Percentiles rank a stretch among this genome's conserved stretches.
Conservation (phyloP, 2,329 filamentous ascomycete species). For the Exophiala xenobiotica region DNA sequence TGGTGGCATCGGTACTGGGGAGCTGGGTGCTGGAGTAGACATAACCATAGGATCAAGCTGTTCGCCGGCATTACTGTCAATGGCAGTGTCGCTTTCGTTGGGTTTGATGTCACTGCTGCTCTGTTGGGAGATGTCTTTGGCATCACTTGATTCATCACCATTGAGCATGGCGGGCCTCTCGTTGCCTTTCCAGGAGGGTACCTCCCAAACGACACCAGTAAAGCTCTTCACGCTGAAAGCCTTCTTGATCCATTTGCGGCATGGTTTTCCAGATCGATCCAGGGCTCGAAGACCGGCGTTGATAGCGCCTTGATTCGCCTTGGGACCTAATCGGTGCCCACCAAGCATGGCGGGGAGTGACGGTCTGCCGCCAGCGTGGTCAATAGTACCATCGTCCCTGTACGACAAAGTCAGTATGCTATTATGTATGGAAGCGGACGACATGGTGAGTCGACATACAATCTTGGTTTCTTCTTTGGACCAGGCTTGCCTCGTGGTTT, state of each 20-base stretch:
- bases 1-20: conserved; percentile 46
- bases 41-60: conserved; percentile 45
- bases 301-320: conserved; percentile 95
- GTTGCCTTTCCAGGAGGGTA: conserved; percentile 75
- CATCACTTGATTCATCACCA: conserved; percentile 61
- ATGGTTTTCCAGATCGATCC: conserved; percentile 87
- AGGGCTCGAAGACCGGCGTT: conserved; percentile 93
- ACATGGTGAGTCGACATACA: conserved; percentile 62
- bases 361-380: conserved; percentile 38
- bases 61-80: conserved; percentile 56
- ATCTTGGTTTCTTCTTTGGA: conserved; percentile 90
- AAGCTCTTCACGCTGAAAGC: conserved; percentile 86
- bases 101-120: conserved; percentile 58
- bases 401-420: conserved; percentile 7
- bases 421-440: background rate
- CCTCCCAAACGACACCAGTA: conserved; percentile 79
- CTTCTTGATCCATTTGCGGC: conserved; percentile 85
- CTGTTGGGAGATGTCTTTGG: conserved; percentile 54
- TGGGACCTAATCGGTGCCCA: conserved; percentile 83
- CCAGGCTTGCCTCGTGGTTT: conserved; percentile 83
- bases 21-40: conserved; percentile 49
- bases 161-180: conserved; percentile 37
- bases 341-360: conserved; percentile 51
- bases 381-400: conserved; percentile 53
- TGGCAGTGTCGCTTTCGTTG: conserved; percentile 57